Evolutionary conservation across 768 basidiomycete genomes (phyloP), one percentile per base, ranked within the genome.

Genomic region (Hygrophoropsis aurantiaca): DNA sequence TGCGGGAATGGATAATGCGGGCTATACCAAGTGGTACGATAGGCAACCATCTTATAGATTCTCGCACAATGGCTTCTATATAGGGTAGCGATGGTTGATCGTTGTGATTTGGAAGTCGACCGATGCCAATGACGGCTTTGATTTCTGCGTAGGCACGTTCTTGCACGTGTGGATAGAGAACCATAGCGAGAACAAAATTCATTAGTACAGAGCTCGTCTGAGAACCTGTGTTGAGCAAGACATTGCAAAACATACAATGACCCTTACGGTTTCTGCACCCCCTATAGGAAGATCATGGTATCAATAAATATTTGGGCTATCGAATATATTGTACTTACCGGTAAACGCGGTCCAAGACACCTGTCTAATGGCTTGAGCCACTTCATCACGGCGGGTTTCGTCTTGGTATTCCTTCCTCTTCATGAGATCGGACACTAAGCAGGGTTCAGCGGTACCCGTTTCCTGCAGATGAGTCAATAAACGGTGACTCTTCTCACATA

Each of bases 191-290:
- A 24, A 58, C 32, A 37, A 58, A 55, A 5, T 34, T 34, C 33
- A 42, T 36, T 21, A 52, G 27, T 5, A 36, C 15, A 16, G 44
- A 36, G 5, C 35, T 33, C 3, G 26, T 52, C 51, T 52, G 26
- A n/a, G 30, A 16, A n/a, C n/a, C n/a, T 6, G 39, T 3, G n/a
- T 34, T n/a, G 15, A 7, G 24, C 7, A 41, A 26, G 6, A 18
- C 10, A 36, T 13, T 18, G n/a, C 5, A 8, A 11, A 25, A 32
- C 40, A 11, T 36, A 51, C 50, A 5, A 40, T 42, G n/a, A n/a
- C n/a, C n/a, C n/a, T n/a, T 45, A 61, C 54, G 36, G 57, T 52
- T 45, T 61, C 62, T 5, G 59, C 52, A 11, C 50, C 62, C 49
- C 51, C 53, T 55, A 5, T 16, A 1, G 21, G 42, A 26, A 7